A percentile compares a stretch with the other conserved stretches of the same genome.
Evolutionary conservation across 2,329 filamentous ascomycete species (phyloP).

Genomic region (Orbilia oligospora): DNA sequence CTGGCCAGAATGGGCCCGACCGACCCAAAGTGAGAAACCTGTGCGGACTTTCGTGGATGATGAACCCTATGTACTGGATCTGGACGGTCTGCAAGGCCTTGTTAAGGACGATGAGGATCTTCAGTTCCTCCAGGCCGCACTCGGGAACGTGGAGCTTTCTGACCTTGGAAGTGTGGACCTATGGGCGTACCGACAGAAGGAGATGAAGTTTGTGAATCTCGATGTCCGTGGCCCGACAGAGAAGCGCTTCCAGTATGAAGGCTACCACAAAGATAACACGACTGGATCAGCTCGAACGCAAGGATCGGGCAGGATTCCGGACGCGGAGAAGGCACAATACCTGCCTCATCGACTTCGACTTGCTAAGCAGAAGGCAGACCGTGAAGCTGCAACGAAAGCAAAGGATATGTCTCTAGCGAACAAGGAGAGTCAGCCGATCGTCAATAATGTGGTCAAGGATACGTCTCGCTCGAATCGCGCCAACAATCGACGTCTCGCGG

Average conservation of each 20-base stretch:
- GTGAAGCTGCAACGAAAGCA: conserved; percentile 79
- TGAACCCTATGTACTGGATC: conserved; percentile 75
- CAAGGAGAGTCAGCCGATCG: conserved; percentile 64
- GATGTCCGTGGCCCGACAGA: conserved; percentile 66
- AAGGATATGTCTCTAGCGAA: conserved; percentile 68
- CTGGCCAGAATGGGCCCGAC: conserved; percentile 66
- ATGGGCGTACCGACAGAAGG: conserved; percentile 81
- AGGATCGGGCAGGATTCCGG: conserved; percentile 93
- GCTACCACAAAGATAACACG: conserved; percentile 83
- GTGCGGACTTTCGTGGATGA: conserved; percentile 78
- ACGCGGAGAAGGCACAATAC: conserved; percentile 98
- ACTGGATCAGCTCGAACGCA: conserved; percentile 92
- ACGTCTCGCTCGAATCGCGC: conserved; percentile 94
- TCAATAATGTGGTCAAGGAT: conserved; percentile 80
- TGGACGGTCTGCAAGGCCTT: conserved; percentile 79
- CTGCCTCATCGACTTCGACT: conserved; percentile 97
- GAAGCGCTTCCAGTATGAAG: conserved; percentile 70
- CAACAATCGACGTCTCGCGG: conserved; percentile 93
- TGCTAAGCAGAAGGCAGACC: conserved; percentile 88
- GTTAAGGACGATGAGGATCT: conserved; percentile 80
- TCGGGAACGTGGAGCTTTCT: conserved; percentile 69
- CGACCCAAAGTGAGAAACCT: conserved; percentile 73
- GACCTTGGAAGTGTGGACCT: conserved; percentile 73
- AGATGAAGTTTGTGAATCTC: conserved; percentile 78
- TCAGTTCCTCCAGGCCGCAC: conserved; percentile 71